phyloP scores from a whole-genome alignment of 306 rosid genomes.

The Canavalia ensiformis region DNA sequence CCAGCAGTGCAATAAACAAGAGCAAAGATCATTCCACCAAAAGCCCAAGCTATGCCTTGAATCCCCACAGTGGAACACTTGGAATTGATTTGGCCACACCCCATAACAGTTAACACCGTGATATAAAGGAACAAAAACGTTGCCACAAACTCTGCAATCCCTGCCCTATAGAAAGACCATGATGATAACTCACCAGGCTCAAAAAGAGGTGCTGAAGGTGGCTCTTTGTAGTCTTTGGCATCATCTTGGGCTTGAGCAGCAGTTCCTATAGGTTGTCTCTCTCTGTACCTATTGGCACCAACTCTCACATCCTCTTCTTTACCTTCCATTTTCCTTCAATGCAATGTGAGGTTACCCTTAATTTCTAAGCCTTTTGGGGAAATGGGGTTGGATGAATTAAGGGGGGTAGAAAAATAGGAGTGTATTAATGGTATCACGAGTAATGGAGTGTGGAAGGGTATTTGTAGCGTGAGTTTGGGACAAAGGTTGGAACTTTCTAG shows the following conservation, averaged over 20 bases:
- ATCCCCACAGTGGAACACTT: conserved; percentile 62
- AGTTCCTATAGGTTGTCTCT: conserved; percentile 58
- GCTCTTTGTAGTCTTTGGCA: conserved; percentile 54
- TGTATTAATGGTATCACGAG: neutral
- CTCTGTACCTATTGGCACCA: conserved; percentile 57
- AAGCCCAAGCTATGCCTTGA: conserved; percentile 70
- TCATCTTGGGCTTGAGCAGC: conserved; percentile 48
- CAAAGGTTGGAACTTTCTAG: conserved; percentile 23
- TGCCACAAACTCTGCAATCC: conserved; percentile 65
- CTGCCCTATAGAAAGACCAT: conserved; percentile 63
- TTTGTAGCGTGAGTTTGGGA: conserved; percentile 46
- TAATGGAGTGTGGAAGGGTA: conserved; percentile 35
- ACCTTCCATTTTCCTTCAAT: conserved; percentile 46
- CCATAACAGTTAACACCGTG: conserved; percentile 56
- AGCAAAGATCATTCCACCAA: conserved; percentile 69
- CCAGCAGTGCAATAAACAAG: conserved; percentile 67
- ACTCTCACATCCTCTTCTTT: conserved; percentile 59
- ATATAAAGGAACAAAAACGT: conserved; percentile 64
- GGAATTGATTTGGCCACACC: conserved; percentile 44
- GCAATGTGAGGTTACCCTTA: neutral
- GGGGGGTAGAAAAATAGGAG: neutral
- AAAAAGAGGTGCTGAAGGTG: conserved; percentile 52
- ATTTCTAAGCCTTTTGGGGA: neutral
- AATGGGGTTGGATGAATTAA: conserved; percentile 4
- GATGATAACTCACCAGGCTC: conserved; percentile 56